Base-by-base conservation (phyloP, 2,329 filamentous ascomycete species). In the Botryotinia narcissicola region DNA sequence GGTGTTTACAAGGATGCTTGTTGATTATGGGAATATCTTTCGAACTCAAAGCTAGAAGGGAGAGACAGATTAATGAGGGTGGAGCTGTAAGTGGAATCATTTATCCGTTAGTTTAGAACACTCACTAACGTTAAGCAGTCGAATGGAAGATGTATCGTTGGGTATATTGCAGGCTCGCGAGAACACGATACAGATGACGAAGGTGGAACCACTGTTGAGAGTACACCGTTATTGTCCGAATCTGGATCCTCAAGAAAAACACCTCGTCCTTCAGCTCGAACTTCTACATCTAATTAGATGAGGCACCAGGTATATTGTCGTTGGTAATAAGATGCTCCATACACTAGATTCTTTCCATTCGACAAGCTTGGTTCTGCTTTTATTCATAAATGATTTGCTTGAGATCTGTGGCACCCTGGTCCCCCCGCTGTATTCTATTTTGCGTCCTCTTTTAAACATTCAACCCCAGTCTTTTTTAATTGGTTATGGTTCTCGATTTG, bases 11-110 rank as follows among this genome's bases (percentile, higher is more conserved):
- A 82, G 95, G 94, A 29, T 87, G 89, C 16, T 84, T 99, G 73
- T 85, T 99, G 60, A 85, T 82, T 37, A 92, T 99, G 92, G 94
- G 90, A 35, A 88, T 97, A 75, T 90, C 89, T 78, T 98, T 95
- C 80, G 87, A 94, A 82, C 80, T 91, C 4, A 76, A 76, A 60
- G 78, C 76, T 44, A 77, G 76, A 59, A 74, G 73, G 64, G 74
- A 75, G 32, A 76, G 62, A 62, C 46, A 74, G 46, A 57, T 69
- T 54, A 66, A 66, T 35, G 77, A 75, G 35, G 59, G 32, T 7
- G 74, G 73, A 62, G 48, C 48, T 42, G 75, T 76, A 74, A 75
- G 75, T 73, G 54, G 46, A 40, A 20, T 32, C 14, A 18, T 57
- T 29, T 48, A 14, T n/a, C 54, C 42, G 20, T 59, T 35, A 12